Base-by-base conservation (phyloP, 148 eudicot genomes). In the Beta vulgaris region DNA sequence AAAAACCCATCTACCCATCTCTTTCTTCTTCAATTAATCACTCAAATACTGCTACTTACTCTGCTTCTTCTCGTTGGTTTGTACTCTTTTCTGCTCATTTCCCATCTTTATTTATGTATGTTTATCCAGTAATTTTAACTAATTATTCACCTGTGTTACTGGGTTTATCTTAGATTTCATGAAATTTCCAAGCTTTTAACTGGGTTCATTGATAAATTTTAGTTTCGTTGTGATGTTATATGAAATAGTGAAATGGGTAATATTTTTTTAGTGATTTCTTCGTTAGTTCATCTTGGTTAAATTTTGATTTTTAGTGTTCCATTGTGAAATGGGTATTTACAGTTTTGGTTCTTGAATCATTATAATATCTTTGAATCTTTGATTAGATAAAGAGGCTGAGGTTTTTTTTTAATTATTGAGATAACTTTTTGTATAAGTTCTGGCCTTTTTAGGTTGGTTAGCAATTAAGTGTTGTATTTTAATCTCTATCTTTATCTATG, bases 281-380 rank as follows among this genome's bases (percentile, higher is more conserved):
- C 35, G 26, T 58, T 2, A 8, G 14, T n/a, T 34, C 1, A 19
- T 32, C 28, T 71, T 43, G 51, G 31, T 39, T 49, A 36, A n/a
- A 23, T 54, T 75, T 29, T 40, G 4, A 26, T 37, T 53, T 66
- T 40, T 35, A 26, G 34, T 74, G n/a, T 64, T 74, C 31, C 26
- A 63, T 62, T 15, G 40, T 74, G 69, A 53, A 36, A 35, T 49
- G 31, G 72, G 62, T 40, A 16, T 67, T 37, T 53, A 6, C 6
- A 31, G 14, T 3, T 62, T 32, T 21, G 28, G 46, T 59, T 49
- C 16, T 37, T 37, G 46, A n/a, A 26, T 28, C 3, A 23, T 15
- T 72, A 19, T 25, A 6, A 8, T 31, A 6, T n/a, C n/a, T n/a
- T n/a, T n/a, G n/a, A n/a, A n/a, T 46, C 26, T 42, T 67, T 26